Evolutionary conservation across 352 stramenopile species (phyloP), one percentile per base, ranked within the genome.

Genomic region (Globisporangium takayamanum): DNA sequence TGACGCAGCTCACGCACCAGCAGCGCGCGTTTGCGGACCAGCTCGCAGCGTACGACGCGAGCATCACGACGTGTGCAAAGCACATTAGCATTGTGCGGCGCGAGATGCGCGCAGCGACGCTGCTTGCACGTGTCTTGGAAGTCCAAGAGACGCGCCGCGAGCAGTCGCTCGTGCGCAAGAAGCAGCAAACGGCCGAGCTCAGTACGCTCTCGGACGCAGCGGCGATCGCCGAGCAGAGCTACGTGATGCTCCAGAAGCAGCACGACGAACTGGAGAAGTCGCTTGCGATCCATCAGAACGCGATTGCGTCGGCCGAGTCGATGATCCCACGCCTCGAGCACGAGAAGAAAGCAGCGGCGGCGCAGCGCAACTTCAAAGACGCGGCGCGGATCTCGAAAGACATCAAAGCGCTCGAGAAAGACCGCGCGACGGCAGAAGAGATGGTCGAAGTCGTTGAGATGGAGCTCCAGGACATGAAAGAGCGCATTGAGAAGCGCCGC

Each of bases 311-410:
- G 8, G 84, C 84, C 10, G 79, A 89, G 46, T 70, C 82, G 11
- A 87, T 89, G 72, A 87, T 94, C 50, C 84, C 84, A 1, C 73
- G 76, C 10, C 71, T 92, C 12, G 84, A 92, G 49, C 69, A 84
- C 45, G 84, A 94, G 50, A 94, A 94, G 65, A 91, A 92, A 59
- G 63, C 68, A 0, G 80, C 84, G 26, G 84, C 82, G 36, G 64
- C 82, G 14, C 75, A 91, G 52, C 76, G 84, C n/a, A 92, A 94
- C 62, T 94, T 94, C 59, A 92, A 94, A 62, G 84, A 94, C 42
- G 84, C 84, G 6, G 84, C 84, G 2, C 70, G 82, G 20, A 87
- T 94, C 22, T 92, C 84, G 4, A 92, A 94, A 57, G 84, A 92
- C 49, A 92, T 94, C 55, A 94, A 94, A 68, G 77, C 78, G 18